Conservation (phyloP, 129 eudicot genomes). For the Artemisia argyi region DNA sequence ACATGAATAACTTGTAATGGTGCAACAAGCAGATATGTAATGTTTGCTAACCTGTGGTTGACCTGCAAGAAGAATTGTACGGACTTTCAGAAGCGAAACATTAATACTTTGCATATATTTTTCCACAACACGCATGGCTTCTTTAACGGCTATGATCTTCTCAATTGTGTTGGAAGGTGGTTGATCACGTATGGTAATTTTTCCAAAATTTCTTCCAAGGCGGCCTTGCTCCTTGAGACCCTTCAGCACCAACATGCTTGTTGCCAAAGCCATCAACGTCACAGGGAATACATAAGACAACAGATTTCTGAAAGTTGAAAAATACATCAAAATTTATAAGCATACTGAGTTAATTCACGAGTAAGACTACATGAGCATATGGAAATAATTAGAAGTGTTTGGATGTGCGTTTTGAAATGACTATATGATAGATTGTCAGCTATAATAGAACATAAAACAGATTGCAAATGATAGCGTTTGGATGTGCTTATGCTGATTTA, state of each 20-base stretch:
- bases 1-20: background rate
- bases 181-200: constrained; percentile 85
- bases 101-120: constrained; percentile 79
- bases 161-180: constrained; percentile 97
- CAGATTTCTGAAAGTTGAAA: constrained; percentile 56
- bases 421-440: background rate
- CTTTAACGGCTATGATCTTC: constrained; percentile 88
- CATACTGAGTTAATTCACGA: background rate
- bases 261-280: constrained; percentile 63
- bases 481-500: too few relatives aligned
- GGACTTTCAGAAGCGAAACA: constrained; percentile 72
- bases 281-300: constrained; percentile 66
- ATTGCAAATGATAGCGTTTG: background rate
- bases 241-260: constrained; percentile 77
- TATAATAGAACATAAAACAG: too few relatives aligned
- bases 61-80: constrained; percentile 83
- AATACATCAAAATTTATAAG: background rate
- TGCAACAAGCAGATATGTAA: background rate
- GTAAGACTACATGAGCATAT: background rate
- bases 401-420: background rate
- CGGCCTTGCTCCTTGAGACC: constrained; percentile 93
- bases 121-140: constrained; percentile 88
- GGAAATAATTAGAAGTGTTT: background rate
- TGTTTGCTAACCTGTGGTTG: constrained; percentile 76
- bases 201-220: constrained; percentile 84